Evolutionary conservation across 305 asterid species (phyloP).

Genomic region (Rubia occidens): DNA sequence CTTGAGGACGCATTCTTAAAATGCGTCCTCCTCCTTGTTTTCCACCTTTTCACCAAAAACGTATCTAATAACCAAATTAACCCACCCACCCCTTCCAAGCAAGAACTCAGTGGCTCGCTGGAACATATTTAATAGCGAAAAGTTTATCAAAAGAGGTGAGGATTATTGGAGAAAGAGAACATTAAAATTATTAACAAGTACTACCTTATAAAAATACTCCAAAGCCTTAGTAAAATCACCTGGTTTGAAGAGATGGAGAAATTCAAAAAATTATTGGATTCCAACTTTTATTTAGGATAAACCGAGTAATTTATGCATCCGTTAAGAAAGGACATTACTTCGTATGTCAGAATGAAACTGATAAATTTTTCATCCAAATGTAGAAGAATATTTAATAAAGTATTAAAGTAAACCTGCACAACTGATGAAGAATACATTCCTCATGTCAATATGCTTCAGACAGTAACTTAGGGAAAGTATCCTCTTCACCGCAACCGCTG

Average conservation of each 20-base stretch:
- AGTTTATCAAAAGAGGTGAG: too few species aligned
- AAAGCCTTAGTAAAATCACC: conserved; percentile 57
- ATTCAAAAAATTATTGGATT: conserved; percentile 44
- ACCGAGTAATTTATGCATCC: background rate
- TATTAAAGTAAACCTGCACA: conserved; percentile 71
- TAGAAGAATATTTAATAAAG: conserved; percentile 5
- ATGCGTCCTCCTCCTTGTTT: too few species aligned
- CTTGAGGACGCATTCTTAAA: too few species aligned
- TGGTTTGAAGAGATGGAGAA: conserved; percentile 42
- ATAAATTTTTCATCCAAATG: background rate
- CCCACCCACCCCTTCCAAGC: too few species aligned
- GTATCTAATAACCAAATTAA: too few species aligned
- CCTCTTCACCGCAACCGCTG: too few species aligned
- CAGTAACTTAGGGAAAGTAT: too few species aligned
- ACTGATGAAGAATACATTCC: conserved; percentile 67
- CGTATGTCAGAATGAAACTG: background rate
- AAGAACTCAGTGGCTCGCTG: too few species aligned
- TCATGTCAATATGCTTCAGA: conserved; percentile 72
- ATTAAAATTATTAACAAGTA: too few species aligned
- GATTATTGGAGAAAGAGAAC: too few species aligned
- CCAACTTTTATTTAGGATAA: background rate
- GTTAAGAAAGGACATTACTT: background rate
- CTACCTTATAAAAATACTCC: conserved; percentile 67
- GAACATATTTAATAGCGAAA: too few species aligned
- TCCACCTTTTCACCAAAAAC: too few species aligned